Percentiles rank a stretch among this genome's conserved stretches.
Conservation (phyloP, 768 basidiomycete genomes). For the Pisolithus albus region DNA sequence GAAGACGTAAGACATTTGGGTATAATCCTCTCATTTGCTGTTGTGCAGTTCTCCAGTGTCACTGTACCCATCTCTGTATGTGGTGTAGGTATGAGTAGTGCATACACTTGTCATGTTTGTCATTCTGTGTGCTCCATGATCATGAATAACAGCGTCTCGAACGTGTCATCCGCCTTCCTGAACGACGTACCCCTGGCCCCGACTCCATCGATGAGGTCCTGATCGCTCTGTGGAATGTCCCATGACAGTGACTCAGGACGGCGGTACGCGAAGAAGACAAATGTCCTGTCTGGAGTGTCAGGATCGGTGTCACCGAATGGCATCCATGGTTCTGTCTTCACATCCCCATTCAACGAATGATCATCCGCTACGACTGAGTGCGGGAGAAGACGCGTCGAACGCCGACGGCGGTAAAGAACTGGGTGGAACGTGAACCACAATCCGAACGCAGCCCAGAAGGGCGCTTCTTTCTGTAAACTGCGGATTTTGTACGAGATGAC, state of each 20-base stretch:
- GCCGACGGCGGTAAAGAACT: conserved; percentile 34
- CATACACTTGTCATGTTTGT: no score
- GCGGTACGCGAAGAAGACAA: conserved; percentile 58
- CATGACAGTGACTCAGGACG: conserved; percentile 52
- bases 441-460: conserved; percentile 78
- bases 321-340: conserved; percentile 26
- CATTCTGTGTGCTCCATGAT: conserved; percentile 12
- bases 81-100: no score
- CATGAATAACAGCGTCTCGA: conserved; percentile 58
- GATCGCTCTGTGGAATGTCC: conserved; percentile 45
- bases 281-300: conserved; percentile 32
- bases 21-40: no score
- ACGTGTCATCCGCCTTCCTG: conserved; percentile 59
- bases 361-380: neutral
- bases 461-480: conserved; percentile 61
- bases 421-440: conserved; percentile 66
- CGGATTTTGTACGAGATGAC: conserved; percentile 74
- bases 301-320: conserved; percentile 37
- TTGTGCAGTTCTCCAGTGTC: no score
- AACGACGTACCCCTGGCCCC: conserved; percentile 39
- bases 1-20: no score
- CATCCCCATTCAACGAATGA: neutral
- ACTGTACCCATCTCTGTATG: no score
- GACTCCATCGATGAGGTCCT: conserved; percentile 50
- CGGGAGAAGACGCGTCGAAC: neutral